Evolutionary conservation across 2,329 filamentous ascomycete genomes (phyloP).

Genomic region (Didymellaceae sp.): DNA sequence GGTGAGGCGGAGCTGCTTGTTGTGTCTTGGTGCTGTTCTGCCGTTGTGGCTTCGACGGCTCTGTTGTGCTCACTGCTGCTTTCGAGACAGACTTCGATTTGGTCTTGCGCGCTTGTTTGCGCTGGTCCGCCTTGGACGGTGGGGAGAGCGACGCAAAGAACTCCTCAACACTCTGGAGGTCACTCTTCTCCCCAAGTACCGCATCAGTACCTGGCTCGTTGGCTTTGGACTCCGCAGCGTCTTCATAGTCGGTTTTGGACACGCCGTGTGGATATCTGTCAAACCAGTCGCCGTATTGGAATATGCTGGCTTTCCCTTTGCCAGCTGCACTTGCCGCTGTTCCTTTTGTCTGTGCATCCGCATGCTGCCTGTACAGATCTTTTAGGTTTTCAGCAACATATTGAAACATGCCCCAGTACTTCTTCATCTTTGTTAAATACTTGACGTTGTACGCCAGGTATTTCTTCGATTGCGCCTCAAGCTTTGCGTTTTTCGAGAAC

Average conservation of each 20-base stretch:
- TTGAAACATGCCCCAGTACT: slow-evolving; percentile 98
- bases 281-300: slow-evolving; percentile 98
- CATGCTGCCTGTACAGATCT: slow-evolving; percentile 82
- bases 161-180: slow-evolving; percentile 92
- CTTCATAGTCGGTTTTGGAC: slow-evolving; percentile 81
- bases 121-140: slow-evolving; percentile 57
- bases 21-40: slow-evolving; percentile 29
- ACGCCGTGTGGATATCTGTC: slow-evolving; percentile 93
- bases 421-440: slow-evolving; percentile 93
- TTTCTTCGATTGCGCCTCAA: slow-evolving; percentile 80
- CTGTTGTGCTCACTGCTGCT: slow-evolving; percentile 34
- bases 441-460: slow-evolving; percentile 88
- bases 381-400: slow-evolving; percentile 94
- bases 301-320: slow-evolving; percentile 63
- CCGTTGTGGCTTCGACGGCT: slow-evolving; percentile 31
- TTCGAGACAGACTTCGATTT: slow-evolving; percentile 48
- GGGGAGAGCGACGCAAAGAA: slow-evolving; percentile 85
- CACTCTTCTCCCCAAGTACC: slow-evolving; percentile 84
- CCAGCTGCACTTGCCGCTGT: slow-evolving; percentile 49
- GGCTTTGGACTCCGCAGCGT: slow-evolving; percentile 70
- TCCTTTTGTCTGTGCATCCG: slow-evolving; percentile 78
- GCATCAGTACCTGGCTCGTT: slow-evolving; percentile 85
- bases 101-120: slow-evolving; percentile 57
- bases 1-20: slow-evolving; percentile 31
- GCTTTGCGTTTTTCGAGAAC: slow-evolving; percentile 79